A percentile compares a stretch with the other conserved stretches of the same genome.
Evolutionary conservation across 2,329 filamentous ascomycete genomes (phyloP).

Genomic region (Rugonectria rugulosa): DNA sequence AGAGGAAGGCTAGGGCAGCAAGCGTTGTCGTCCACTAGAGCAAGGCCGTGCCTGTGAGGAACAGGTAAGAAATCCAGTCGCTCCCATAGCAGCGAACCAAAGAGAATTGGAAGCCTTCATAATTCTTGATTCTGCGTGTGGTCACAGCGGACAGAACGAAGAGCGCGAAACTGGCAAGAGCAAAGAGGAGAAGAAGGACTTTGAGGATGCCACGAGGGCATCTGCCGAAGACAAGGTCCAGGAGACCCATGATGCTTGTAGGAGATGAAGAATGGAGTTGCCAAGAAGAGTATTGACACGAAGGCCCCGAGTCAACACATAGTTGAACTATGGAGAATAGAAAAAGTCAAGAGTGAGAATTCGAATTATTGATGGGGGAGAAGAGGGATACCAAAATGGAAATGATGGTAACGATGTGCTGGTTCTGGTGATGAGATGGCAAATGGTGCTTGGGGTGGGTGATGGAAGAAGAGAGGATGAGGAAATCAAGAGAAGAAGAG

Average conservation of each 20-base stretch:
- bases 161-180: constrained; percentile 31
- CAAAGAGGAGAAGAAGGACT: constrained; percentile 29
- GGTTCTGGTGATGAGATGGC: not conserved
- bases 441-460: not conserved
- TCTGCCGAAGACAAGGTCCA: constrained; percentile 1
- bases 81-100: not conserved
- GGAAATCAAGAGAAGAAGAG: not conserved
- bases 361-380: not conserved
- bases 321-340: not conserved
- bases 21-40: constrained; percentile 21
- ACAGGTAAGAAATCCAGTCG: constrained; percentile 24
- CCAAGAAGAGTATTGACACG: not conserved
- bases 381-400: not conserved
- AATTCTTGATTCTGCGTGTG: constrained; percentile 3
- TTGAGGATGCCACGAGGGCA: constrained; percentile 22
- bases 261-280: not conserved
- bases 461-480: not conserved
- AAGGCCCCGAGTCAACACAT: not conserved
- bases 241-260: not conserved
- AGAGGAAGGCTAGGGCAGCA: constrained; percentile 24
- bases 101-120: not conserved
- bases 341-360: not conserved
- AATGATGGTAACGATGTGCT: not conserved
- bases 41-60: constrained; percentile 27
- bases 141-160: constrained; percentile 26